Evolutionary conservation across 1,139 yeast species (phyloP), one percentile per base, ranked within the genome.

Genomic region (Barnettozyma hawaiiensis): DNA sequence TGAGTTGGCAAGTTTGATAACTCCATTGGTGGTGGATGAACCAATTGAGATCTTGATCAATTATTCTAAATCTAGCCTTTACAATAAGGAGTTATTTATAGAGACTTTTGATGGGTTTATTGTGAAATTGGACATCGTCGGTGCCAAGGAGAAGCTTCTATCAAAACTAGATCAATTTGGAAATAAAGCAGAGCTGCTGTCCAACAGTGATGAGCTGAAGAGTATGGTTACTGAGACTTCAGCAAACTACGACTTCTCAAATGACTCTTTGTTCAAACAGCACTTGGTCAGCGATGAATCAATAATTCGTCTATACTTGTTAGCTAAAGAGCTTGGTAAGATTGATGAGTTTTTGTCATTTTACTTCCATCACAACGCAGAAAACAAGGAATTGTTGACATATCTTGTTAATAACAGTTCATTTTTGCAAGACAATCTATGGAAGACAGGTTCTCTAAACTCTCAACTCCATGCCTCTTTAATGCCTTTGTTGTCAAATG

Each of bases 251-350:
- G 48, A 54, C 9, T 65, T 55, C 31, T 47, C 48, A 12, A 57
- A 58, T 38, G 54, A 52, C 32, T 51, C 44, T 5, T 42, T 63
- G 28, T 61, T 63, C 45, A 49, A 50, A 32, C 31, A 52, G 3
- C 59, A 60, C 38, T 57, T 69, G 34, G 40, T 70, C 21, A 62
- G 59, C 7, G 55, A 61, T 5, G 61, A 61, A 2, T 62, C 66
- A 16, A 48, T 67, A 1, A 15, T 46, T 3, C 58, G 57, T 22
- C 45, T 71, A 7, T 71, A 61, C 47, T 41, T 46, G 5, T 32
- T 43, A 11, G 58, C 68, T 2, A 45, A 47, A 7, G 41, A 42
- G 2, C 43, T 49, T 26, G 46, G 47, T 1, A 48, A 51, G 9
- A 28, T 60, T 5, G 45, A 39, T 1, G 31, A 26, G 1, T 67